Percentiles rank a stretch among this genome's conserved stretches.
Evolutionary conservation across 2,329 filamentous ascomycete species (phyloP).

Genomic region (Alternaria rosae): DNA sequence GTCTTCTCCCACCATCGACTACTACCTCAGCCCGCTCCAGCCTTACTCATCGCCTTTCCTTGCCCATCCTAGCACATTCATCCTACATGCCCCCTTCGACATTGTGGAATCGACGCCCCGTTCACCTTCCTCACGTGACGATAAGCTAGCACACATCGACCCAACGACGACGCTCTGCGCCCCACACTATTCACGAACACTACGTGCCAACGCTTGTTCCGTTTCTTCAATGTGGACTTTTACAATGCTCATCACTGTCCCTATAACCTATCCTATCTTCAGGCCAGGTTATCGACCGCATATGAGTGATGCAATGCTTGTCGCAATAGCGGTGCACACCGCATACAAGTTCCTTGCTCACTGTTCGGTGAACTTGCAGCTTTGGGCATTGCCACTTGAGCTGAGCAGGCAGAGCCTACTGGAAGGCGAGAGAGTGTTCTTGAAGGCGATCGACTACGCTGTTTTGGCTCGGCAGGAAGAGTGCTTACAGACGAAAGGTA

Average conservation of each 20-base stretch:
- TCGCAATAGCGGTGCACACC: neutral
- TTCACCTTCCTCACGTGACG: neutral
- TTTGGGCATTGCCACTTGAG: neutral
- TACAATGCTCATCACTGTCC: neutral
- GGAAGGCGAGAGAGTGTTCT: neutral
- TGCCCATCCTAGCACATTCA: constrained; percentile 7
- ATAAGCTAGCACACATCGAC: neutral
- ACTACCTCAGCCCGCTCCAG: neutral
- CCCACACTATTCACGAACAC: neutral
- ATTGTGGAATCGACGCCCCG: neutral
- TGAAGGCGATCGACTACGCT: neutral
- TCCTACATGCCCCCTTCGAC: neutral
- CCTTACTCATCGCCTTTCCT: constrained; percentile 2
- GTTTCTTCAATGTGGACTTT: neutral
- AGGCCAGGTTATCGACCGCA: neutral
- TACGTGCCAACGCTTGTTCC: neutral
- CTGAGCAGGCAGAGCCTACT: neutral
- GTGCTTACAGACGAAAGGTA: neutral
- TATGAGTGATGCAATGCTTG: neutral
- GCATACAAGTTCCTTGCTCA: neutral
- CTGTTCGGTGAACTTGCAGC: neutral
- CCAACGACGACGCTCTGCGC: neutral
- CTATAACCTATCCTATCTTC: neutral
- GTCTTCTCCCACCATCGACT: neutral
- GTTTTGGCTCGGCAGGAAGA: neutral